Conservation (phyloP, 2,329 filamentous ascomycete genomes). For the Aspergillus oerlinghausenensis region DNA sequence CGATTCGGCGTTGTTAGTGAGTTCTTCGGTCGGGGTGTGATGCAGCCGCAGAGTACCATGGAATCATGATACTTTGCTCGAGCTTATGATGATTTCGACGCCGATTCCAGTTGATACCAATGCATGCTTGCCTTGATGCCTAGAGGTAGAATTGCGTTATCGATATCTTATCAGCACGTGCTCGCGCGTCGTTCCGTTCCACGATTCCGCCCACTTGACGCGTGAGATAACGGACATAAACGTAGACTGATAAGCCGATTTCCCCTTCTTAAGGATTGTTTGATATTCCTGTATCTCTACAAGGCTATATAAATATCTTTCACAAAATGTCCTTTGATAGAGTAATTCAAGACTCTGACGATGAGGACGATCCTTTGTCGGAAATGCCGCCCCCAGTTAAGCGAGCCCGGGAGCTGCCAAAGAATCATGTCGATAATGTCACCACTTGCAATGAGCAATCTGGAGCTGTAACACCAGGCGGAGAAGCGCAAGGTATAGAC, state of each 20-base stretch:
- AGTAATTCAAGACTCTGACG: constrained; percentile 44
- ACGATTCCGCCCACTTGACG: background rate
- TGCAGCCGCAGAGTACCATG: constrained; percentile 50
- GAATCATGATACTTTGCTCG: constrained; percentile 13
- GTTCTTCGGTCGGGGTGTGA: constrained; percentile 92
- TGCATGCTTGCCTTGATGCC: background rate
- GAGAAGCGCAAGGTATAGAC: constrained; percentile 4
- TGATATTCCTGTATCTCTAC: background rate
- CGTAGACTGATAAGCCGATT: background rate
- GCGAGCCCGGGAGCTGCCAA: constrained; percentile 13
- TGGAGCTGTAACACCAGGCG: background rate
- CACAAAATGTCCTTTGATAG: constrained; percentile 32
- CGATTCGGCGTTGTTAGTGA: constrained; percentile 87
- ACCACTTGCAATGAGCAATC: background rate
- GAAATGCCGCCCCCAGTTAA: constrained; percentile 18
- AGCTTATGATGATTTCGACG: background rate
- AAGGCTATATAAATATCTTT: background rate
- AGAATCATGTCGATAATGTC: constrained; percentile 9
- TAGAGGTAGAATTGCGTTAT: background rate
- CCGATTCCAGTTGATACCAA: background rate
- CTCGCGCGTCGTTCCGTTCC: constrained; percentile 16
- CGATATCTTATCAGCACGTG: constrained; percentile 30
- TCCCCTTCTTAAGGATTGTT: background rate
- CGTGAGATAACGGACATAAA: background rate
- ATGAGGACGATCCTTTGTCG: constrained; percentile 35